Base-by-base conservation (phyloP, 768 basidiomycete species). In the Pleurotus tuber-regium region DNA sequence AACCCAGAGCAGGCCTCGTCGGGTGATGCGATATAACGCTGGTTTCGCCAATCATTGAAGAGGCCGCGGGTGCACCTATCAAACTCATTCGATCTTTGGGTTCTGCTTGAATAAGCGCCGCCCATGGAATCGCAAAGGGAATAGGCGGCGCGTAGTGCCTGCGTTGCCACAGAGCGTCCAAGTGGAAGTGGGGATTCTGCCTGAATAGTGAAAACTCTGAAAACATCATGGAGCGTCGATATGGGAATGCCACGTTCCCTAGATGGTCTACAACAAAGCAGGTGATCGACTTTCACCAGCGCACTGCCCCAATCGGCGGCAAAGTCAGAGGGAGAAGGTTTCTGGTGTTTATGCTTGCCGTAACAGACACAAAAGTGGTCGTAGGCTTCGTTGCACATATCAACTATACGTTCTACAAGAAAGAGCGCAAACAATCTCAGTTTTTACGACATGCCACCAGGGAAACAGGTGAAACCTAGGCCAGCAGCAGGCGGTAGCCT, bases 61-160 rank as follows among this genome's bases (percentile, higher is more conserved):
- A 47, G 31, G 12, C 23, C 29, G 4, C 21, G 14, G 23, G 30
- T 35, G 33, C 30, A 35, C 29, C 25, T 14, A 14, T 33, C 46
- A 19, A 47, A 47, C 25, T 19, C 7, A 10, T 19, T 5, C 18
- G 46, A 31, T n/a, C 46, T 28, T 2, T 28, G 29, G 7, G 46
- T 18, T 47, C 33, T 19, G 30, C 33, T 18, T 16, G 14, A 14
- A 21, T 16, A 47, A n/a, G 31, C 46, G 23, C 33, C 46, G 46
- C 46, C 46, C 46, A 47, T 47, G 14, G 46, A 47, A 16, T 12
- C 46, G 31, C 46, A 47, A 26, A 47, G 46, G 16, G 4, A 18
- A 29, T 14, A 2, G 29, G 46, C 46, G 9, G 46, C 31, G 18
- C 14, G 30, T 6, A 14, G 25, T 9, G 46, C 46, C 11, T 31